phyloP scores from a whole-genome alignment of 257 asterid species.

The Mitragyna speciosa region DNA sequence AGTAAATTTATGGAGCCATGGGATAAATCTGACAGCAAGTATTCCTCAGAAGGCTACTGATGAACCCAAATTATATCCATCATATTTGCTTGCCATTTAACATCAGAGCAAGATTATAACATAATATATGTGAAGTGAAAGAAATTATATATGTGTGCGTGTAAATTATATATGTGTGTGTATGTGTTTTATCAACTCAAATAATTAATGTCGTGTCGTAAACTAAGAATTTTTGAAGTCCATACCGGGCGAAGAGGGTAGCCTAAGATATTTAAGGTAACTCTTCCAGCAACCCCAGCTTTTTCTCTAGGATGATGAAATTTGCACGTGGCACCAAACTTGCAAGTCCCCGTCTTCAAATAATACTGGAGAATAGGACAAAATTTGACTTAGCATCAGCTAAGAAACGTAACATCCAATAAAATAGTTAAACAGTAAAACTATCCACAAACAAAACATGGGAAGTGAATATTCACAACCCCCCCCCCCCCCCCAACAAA shows the following conservation, averaged over 20 bases:
- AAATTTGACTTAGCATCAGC: not conserved
- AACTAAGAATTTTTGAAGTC: conserved; percentile 22
- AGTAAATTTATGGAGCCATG: not conserved
- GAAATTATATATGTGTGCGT: not conserved
- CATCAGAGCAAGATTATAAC: not conserved
- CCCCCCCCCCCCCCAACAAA: no score
- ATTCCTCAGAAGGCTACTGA: not conserved
- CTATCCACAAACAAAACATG: conserved; percentile 7
- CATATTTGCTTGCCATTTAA: not conserved
- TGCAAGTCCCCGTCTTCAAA: conserved; percentile 93
- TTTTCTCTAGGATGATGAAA: conserved; percentile 91
- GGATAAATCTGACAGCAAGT: not conserved
- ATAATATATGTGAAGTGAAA: not conserved
- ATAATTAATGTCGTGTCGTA: not conserved
- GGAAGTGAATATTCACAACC: not conserved
- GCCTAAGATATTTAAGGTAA: conserved; percentile 80
- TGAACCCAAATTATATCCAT: not conserved
- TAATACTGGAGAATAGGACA: conserved; percentile 51
- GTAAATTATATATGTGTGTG: not conserved
- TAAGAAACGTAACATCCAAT: not conserved
- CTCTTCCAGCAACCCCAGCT: conserved; percentile 87
- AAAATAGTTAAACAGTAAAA: not conserved
- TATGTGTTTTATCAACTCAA: not conserved
- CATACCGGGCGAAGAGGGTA: conserved; percentile 92
- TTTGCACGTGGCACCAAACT: conserved; percentile 87